A percentile compares a stretch with the other conserved stretches of the same genome.
Conservation (phyloP, 2,329 filamentous ascomycete species). For the Periconia macrospinosa region DNA sequence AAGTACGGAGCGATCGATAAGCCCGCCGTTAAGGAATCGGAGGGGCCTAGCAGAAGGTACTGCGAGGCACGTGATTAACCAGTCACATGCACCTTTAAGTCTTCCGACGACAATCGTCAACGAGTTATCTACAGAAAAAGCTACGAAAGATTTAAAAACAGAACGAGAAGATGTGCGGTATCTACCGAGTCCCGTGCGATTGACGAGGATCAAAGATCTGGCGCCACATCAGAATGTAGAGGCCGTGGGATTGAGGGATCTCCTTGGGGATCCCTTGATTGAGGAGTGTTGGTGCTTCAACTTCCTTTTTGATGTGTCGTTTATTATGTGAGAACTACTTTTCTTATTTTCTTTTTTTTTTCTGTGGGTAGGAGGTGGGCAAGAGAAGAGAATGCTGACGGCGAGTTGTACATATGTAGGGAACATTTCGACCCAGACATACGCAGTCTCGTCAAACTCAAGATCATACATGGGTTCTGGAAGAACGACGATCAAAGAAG, state of each 20-base stretch:
- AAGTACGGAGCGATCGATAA: constrained; percentile 23
- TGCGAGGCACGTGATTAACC: constrained; percentile 13
- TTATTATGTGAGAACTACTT: constrained; percentile 56
- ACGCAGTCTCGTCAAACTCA: constrained; percentile 55
- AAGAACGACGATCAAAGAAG: constrained; percentile 67
- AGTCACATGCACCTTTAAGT: no score
- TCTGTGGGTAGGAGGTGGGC: no score
- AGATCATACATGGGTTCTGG: constrained; percentile 67
- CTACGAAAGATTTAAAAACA: no score
- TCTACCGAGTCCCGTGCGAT: constrained; percentile 67
- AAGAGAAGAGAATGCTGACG: constrained; percentile 1
- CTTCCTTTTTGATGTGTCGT: constrained; percentile 65
- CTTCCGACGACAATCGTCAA: no score
- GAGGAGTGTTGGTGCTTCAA: constrained; percentile 73
- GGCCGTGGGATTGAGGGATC: constrained; percentile 65
- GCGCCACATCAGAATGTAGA: constrained; percentile 64
- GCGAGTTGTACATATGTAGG: constrained; percentile 32
- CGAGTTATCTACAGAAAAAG: no score
- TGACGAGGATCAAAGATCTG: constrained; percentile 70
- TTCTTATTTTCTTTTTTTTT: not conserved
- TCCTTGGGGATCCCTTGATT: constrained; percentile 75
- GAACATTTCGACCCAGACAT: constrained; percentile 61
- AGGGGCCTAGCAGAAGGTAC: constrained; percentile 3
- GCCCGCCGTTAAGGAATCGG: constrained; percentile 26
- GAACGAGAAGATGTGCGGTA: no score